Base-by-base conservation (phyloP, 108 stramenopile genomes). In the Discostella stelligeroides region DNA sequence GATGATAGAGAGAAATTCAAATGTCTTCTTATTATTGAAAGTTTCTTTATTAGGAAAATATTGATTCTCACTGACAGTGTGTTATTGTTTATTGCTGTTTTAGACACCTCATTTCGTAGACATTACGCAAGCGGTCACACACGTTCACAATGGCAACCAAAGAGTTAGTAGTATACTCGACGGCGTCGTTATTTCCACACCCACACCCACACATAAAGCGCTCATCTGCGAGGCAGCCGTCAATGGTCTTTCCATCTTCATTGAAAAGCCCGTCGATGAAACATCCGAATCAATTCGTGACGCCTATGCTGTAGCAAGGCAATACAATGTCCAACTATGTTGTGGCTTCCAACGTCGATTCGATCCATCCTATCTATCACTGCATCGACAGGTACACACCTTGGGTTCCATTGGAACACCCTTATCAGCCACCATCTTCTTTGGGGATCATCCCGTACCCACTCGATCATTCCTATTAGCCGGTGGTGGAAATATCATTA, bases 301-400 rank as follows among this genome's bases (percentile, higher is more conserved):
- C 7, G 57, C 86, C 3, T 88, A 82, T 61, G 60, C 76, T 17
- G 45, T 75, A 4, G 68, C 68, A 23, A 38, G 61, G 3, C n/a
- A 55, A 27, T 13, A 66, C 29, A 68, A 71, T 29, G 76, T 85
- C 25, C 39, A 61, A 29, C 47, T 92, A n/a, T 89, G 85, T 71
- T 89, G 88, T 45, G 86, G 85, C 14, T 92, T 88, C 68, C 91
- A 92, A 73, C 73, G 91, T 34, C 75, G 91, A 21, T 92, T 88
- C 45, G 91, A 92, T 60, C 60, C 61, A n/a, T 84, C 86, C 11
- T 92, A 92, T 53, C 69, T 63, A 5, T 42, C 80, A 0, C 75
- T 83, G 0, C 55, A 61, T 12, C 56, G 75, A 21, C 21, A 53
- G 5, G 60, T 90, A 23, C 41, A 47, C 5, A 60, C 55, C 27